Evolutionary conservation across 352 stramenopile genomes (phyloP).

Genomic region (Phytophthora capsici): DNA sequence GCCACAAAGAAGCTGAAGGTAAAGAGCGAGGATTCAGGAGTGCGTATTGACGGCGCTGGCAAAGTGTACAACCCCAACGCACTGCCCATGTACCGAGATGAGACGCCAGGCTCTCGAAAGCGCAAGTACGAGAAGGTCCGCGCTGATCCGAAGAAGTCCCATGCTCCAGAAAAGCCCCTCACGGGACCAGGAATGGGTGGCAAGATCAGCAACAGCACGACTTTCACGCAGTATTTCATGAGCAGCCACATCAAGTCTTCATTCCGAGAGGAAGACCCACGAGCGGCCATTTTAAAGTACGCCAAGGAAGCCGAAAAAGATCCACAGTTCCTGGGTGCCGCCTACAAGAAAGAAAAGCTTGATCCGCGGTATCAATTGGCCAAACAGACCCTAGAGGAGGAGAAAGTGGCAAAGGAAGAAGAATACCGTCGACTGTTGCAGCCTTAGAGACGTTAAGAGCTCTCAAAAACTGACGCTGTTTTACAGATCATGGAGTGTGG

Average conservation of each 20-base stretch:
- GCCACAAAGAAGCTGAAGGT: constrained; percentile 84
- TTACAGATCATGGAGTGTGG: constrained; percentile 7
- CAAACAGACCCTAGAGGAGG: constrained; percentile 80
- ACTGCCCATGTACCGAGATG: constrained; percentile 85
- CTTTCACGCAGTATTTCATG: constrained; percentile 91
- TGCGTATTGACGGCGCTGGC: constrained; percentile 73
- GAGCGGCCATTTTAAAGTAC: constrained; percentile 88
- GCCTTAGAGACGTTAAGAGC: constrained; percentile 53
- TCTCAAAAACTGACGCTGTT: constrained; percentile 7
- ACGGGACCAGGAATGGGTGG: constrained; percentile 80
- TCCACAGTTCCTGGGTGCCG: constrained; percentile 68
- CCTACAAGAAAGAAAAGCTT: constrained; percentile 74
- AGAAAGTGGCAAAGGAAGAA: constrained; percentile 79
- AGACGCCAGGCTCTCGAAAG: constrained; percentile 56
- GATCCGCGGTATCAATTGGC: constrained; percentile 77
- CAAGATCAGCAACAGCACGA: constrained; percentile 80
- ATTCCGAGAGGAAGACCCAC: constrained; percentile 86
- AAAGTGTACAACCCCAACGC: constrained; percentile 81
- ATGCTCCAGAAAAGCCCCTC: constrained; percentile 77
- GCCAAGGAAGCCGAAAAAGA: constrained; percentile 76
- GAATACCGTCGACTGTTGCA: constrained; percentile 76
- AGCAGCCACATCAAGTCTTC: constrained; percentile 86
- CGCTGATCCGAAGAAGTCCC: constrained; percentile 74
- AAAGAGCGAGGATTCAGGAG: constrained; percentile 55
- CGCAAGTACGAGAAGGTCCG: constrained; percentile 78